Conservation (phyloP, 2,329 filamentous ascomycete genomes). For the Drechslera avenae region DNA sequence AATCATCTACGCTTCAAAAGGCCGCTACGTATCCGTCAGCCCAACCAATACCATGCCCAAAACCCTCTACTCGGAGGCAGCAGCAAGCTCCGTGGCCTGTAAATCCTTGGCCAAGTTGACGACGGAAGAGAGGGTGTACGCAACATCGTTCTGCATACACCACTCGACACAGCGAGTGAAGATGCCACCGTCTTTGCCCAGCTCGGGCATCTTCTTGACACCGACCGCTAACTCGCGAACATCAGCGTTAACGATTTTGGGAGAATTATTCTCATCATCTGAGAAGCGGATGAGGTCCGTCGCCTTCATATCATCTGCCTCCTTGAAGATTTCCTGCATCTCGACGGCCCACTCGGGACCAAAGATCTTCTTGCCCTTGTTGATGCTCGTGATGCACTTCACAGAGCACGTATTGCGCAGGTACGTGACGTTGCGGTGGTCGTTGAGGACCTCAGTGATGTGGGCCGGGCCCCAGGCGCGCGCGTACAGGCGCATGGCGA, state of each 20-base stretch:
- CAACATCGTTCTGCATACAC: constrained; percentile 21
- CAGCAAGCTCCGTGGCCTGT: no score
- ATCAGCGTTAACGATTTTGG: constrained; percentile 17
- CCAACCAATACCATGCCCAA: no score
- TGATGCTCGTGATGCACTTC: constrained; percentile 35
- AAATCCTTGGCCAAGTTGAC: constrained; percentile 13
- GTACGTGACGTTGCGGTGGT: constrained; percentile 31
- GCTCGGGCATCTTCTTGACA: constrained; percentile 26
- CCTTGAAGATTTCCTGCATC: constrained; percentile 8
- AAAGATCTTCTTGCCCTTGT: constrained; percentile 19
- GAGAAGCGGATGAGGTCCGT: constrained; percentile 29
- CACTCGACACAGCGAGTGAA: constrained; percentile 37
- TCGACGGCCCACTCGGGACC: constrained; percentile 23
- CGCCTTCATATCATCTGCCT: constrained; percentile 16
- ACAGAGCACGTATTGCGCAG: constrained; percentile 39
- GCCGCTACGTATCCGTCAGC: no score
- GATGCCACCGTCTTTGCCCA: constrained; percentile 22
- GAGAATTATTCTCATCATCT: background rate
- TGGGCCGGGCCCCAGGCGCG: constrained; percentile 30
- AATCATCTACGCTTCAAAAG: no score
- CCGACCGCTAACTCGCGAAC: constrained; percentile 19
- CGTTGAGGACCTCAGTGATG: constrained; percentile 31
- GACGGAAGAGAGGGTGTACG: constrained; percentile 21
- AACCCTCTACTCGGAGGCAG: no score
- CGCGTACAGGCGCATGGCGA: constrained; percentile 33